Evolutionary conservation across 352 stramenopile species (phyloP).

Genomic region (Thalassiosira exigua): DNA sequence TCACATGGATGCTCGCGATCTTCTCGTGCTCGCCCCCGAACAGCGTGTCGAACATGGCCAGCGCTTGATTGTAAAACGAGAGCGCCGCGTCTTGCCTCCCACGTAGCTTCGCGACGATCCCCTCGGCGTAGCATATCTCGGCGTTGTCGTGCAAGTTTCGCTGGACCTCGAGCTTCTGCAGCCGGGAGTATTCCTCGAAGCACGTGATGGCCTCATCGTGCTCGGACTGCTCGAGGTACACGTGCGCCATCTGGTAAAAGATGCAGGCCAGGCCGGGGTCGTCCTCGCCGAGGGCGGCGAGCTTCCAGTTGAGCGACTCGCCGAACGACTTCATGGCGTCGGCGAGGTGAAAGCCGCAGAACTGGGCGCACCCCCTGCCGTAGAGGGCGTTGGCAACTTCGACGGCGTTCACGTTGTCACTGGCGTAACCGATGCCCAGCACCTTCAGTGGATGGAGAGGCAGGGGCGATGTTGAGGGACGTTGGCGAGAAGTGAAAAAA

Average conservation of each 20-base stretch:
- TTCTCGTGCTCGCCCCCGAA: slow-evolving; percentile 63
- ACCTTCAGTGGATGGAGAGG: slow-evolving; percentile 24
- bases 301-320: slow-evolving; percentile 70
- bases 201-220: slow-evolving; percentile 55
- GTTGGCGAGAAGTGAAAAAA: background rate
- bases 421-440: slow-evolving; percentile 62
- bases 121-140: slow-evolving; percentile 64
- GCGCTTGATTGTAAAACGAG: slow-evolving; percentile 56
- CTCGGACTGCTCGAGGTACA: slow-evolving; percentile 61
- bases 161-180: slow-evolving; percentile 59
- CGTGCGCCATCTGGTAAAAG: slow-evolving; percentile 71
- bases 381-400: slow-evolving; percentile 70
- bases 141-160: slow-evolving; percentile 62
- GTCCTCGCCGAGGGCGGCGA: slow-evolving; percentile 58
- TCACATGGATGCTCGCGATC: slow-evolving; percentile 57
- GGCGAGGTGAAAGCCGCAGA: slow-evolving; percentile 52
- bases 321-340: slow-evolving; percentile 72
- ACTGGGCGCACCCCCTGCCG: slow-evolving; percentile 64
- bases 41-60: slow-evolving; percentile 61
- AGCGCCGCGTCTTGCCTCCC: slow-evolving; percentile 51
- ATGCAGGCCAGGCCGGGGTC: slow-evolving; percentile 63
- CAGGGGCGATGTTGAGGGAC: too few species aligned
- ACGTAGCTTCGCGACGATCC: slow-evolving; percentile 62
- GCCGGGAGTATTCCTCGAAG: slow-evolving; percentile 63
- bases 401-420: slow-evolving; percentile 51